These are phyloP conservation scores for Solanum dulcamara DNA, from an alignment of 257 asterid genomes.

Conservation along the genomic window DNA sequence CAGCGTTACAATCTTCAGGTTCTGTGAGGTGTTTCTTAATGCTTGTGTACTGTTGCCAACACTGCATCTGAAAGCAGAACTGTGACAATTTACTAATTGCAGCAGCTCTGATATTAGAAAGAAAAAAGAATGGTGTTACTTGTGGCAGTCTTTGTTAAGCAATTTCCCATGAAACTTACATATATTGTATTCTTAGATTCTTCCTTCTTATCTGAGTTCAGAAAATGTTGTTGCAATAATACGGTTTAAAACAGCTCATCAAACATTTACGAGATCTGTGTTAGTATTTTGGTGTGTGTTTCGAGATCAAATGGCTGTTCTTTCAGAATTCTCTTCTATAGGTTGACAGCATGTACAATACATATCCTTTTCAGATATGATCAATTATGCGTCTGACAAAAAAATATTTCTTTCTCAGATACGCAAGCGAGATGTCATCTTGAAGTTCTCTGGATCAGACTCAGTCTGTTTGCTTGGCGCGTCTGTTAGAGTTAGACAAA, in stretches of 20 bases:
- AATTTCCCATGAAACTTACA: background rate
- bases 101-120: background rate
- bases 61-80: background rate
- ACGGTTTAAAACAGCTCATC: background rate
- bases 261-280: background rate
- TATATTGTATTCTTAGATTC: background rate
- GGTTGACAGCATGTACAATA: background rate
- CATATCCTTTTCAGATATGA: background rate
- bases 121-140: background rate
- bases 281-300: background rate
- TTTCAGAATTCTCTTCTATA: background rate
- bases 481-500: slow-evolving; percentile 49
- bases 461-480: slow-evolving; percentile 28
- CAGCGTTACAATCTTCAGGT: background rate
- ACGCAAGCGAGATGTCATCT: slow-evolving; percentile 69
- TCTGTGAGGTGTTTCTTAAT: background rate
- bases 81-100: background rate
- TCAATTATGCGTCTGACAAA: background rate
- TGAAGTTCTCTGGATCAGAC: slow-evolving; percentile 47
- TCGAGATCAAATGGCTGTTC: background rate
- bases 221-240: background rate
- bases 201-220: background rate
- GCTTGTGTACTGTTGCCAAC: background rate
- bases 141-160: background rate
- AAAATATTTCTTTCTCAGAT: slow-evolving; percentile 22